These are phyloP conservation scores for Pseudophaeomoniella oleicola DNA, from an alignment of 2,329 filamentous ascomycete species.

Conservation along the genomic window DNA sequence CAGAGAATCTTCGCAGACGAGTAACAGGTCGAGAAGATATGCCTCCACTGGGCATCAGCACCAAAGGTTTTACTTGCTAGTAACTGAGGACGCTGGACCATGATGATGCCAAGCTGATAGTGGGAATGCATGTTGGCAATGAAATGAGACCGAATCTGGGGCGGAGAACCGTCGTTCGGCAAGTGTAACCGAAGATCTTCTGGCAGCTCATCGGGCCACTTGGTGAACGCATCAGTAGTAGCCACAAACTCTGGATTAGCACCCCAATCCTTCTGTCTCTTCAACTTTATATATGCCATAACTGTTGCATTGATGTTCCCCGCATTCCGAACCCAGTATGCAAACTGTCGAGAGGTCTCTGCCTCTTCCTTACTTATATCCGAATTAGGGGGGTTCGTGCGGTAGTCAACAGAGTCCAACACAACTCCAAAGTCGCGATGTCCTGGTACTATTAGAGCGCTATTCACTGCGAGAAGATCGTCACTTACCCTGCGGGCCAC, in stretches of 20 bases:
- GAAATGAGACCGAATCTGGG: conserved; percentile 76
- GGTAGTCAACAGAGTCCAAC: conserved; percentile 61
- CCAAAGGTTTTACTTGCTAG: conserved; percentile 59
- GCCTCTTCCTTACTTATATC: conserved; percentile 63
- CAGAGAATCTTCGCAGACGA: conserved; percentile 73
- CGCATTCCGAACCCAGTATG: conserved; percentile 64
- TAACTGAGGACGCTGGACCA: conserved; percentile 77
- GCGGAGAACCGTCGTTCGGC: conserved; percentile 61
- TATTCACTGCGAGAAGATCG: conserved; percentile 9
- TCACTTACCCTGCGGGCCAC: conserved; percentile 71
- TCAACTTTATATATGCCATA: conserved; percentile 56
- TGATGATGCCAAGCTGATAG: conserved; percentile 70
- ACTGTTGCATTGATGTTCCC: conserved; percentile 67
- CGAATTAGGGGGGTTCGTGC: conserved; percentile 45
- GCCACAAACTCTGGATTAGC: conserved; percentile 69
- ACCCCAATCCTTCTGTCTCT: conserved; percentile 71
- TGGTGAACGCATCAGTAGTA: conserved; percentile 60
- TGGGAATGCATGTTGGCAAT: conserved; percentile 82
- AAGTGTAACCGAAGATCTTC: conserved; percentile 64
- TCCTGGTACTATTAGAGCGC: conserved; percentile 31
- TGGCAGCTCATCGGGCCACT: conserved; percentile 66
- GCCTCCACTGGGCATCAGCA: conserved; percentile 65
- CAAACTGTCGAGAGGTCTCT: conserved; percentile 68
- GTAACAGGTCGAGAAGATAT: conserved; percentile 77
- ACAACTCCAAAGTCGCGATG: conserved; percentile 66